Evolutionary conservation across 257 asterid species (phyloP).

Genomic region (Solanum peruvianum): DNA sequence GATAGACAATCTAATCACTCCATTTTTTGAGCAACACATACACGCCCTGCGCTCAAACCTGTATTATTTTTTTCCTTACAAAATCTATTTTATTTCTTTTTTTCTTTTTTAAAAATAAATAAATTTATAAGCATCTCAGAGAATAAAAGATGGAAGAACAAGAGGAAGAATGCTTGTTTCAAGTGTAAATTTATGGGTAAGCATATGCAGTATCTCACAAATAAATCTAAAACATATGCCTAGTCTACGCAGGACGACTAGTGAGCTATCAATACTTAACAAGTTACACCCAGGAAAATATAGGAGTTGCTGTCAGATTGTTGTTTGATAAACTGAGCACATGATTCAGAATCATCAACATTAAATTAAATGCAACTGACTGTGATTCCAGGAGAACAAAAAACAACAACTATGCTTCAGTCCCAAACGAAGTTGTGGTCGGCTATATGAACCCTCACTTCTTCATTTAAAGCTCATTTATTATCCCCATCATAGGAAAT

Average conservation of each 20-base stretch:
- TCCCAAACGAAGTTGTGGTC: neutral
- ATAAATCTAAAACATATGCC: neutral
- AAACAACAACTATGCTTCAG: neutral
- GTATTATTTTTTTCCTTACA: neutral
- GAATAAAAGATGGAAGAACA: neutral
- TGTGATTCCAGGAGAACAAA: neutral
- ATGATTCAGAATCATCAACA: neutral
- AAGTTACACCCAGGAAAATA: neutral
- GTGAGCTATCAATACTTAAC: neutral
- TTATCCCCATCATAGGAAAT: neutral
- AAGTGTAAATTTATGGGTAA: neutral
- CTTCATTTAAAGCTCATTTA: neutral
- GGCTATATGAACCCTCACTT: neutral
- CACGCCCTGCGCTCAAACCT: neutral
- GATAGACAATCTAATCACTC: neutral
- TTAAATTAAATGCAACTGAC: neutral
- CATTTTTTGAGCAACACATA: neutral
- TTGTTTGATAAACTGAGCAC: neutral
- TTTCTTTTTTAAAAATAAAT: neutral
- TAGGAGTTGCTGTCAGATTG: neutral
- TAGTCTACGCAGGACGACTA: neutral
- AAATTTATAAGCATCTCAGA: neutral
- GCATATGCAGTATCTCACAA: neutral
- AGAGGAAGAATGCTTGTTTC: neutral
- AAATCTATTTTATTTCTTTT: neutral